These are phyloP conservation scores for Leccinum aurantiacum DNA, from an alignment of 768 basidiomycete genomes.

Conservation along the genomic window DNA sequence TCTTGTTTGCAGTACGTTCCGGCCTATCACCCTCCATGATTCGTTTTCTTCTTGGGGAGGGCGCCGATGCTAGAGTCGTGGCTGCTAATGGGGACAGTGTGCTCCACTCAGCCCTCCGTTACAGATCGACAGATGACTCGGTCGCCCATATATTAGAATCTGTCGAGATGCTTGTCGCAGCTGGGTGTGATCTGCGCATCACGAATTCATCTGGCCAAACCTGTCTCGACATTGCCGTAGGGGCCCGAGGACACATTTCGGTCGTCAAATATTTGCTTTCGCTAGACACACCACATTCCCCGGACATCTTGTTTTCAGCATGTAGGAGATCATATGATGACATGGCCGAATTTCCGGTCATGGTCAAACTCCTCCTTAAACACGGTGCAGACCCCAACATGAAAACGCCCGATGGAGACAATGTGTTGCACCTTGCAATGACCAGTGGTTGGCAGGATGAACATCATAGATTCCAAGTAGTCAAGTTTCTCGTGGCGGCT, in stretches of 20 bases:
- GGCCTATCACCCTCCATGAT: background rate
- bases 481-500: background rate
- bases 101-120: background rate
- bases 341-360: fast-evolving
- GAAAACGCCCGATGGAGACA: background rate
- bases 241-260: background rate
- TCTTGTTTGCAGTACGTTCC: background rate
- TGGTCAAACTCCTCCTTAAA: background rate
- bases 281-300: background rate
- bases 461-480: fast-evolving
- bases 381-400: background rate
- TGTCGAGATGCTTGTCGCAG: background rate
- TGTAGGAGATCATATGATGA: background rate
- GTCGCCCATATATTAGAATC: background rate
- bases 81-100: background rate
- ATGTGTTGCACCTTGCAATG: background rate
- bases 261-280: background rate
- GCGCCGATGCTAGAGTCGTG: background rate
- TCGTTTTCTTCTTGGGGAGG: background rate
- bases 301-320: background rate
- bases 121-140: fast-evolving
- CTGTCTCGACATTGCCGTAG: background rate
- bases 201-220: background rate
- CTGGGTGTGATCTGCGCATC: background rate
- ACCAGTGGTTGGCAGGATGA: fast-evolving